phyloP scores from a whole-genome alignment of 2,329 filamentous ascomycete genomes.

The Blumeria graminis region DNA sequence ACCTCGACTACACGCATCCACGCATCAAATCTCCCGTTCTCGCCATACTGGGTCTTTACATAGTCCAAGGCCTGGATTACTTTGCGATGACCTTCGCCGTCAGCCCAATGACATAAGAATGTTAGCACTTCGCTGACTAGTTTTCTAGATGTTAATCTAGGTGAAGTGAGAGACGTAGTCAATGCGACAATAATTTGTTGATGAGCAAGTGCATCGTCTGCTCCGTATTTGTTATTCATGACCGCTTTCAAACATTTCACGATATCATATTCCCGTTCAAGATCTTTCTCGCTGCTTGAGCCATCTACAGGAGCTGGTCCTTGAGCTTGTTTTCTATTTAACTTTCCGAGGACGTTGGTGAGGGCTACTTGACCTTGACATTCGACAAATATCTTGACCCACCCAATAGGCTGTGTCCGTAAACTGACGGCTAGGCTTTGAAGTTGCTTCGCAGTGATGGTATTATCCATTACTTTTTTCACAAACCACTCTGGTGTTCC shows the following conservation, averaged over 20 bases:
- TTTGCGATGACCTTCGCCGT: conserved; percentile 72
- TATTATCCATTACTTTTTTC: conserved; percentile 87
- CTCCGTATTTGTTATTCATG: conserved; percentile 99
- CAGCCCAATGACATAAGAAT: conserved; percentile 84
- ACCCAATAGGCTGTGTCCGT: conserved; percentile 86
- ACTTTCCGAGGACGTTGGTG: conserved; percentile 78
- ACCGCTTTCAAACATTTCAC: conserved; percentile 91
- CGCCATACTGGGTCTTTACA: conserved; percentile 66
- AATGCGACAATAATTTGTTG: conserved; percentile 77
- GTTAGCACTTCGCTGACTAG: conserved; percentile 90
- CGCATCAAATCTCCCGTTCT: conserved; percentile 87
- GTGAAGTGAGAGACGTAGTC: conserved; percentile 65
- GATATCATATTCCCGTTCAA: conserved; percentile 73
- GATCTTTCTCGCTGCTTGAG: conserved; percentile 35
- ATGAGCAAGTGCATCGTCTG: conserved; percentile 78
- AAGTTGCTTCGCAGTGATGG: conserved; percentile 72
- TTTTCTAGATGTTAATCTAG: conserved; percentile 75
- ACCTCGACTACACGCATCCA: conserved; percentile 99
- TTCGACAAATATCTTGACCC: conserved; percentile 92
- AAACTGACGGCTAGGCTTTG: conserved; percentile 86
- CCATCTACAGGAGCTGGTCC: conserved; percentile 28
- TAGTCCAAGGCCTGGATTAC: conserved; percentile 84
- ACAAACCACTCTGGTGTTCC: conserved; percentile 97
- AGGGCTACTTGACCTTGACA: conserved; percentile 91
- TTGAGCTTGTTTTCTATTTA: conserved; percentile 69